phyloP scores from a whole-genome alignment of 1,139 yeast genomes.

The Kodamaea arcana region DNA sequence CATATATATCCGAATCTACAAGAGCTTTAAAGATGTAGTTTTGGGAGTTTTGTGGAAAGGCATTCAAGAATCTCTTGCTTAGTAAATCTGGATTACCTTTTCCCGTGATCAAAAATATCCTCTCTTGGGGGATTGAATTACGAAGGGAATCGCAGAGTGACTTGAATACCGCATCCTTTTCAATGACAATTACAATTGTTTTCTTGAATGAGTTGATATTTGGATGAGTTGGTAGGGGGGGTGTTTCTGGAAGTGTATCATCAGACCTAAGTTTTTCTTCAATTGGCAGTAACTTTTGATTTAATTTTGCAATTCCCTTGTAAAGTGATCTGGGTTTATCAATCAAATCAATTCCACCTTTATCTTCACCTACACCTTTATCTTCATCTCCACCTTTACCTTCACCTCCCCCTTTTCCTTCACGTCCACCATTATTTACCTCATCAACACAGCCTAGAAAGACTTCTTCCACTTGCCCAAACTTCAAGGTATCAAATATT shows the following conservation, averaged over 20 bases:
- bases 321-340: neutral
- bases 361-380: neutral
- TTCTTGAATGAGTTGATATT: neutral
- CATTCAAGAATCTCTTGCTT: constrained; percentile 22
- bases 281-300: neutral
- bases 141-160: constrained; percentile 20
- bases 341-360: no score
- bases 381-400: neutral
- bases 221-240: neutral
- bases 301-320: neutral
- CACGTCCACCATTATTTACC: neutral
- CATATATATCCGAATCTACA: constrained; percentile 65
- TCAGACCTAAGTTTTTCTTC: neutral
- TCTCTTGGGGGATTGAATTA: constrained; percentile 7
- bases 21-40: constrained; percentile 27
- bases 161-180: constrained; percentile 57
- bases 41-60: constrained; percentile 13
- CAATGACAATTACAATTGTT: constrained; percentile 48
- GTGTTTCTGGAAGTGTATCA: neutral
- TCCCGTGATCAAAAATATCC: constrained; percentile 44
- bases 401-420: neutral
- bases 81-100: constrained; percentile 59
- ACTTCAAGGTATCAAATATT: constrained; percentile 4
- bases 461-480: neutral
- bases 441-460: neutral